These are phyloP conservation scores for Arthrinium phaeospermum DNA, from an alignment of 2,329 filamentous ascomycete genomes.

Conservation along the genomic window DNA sequence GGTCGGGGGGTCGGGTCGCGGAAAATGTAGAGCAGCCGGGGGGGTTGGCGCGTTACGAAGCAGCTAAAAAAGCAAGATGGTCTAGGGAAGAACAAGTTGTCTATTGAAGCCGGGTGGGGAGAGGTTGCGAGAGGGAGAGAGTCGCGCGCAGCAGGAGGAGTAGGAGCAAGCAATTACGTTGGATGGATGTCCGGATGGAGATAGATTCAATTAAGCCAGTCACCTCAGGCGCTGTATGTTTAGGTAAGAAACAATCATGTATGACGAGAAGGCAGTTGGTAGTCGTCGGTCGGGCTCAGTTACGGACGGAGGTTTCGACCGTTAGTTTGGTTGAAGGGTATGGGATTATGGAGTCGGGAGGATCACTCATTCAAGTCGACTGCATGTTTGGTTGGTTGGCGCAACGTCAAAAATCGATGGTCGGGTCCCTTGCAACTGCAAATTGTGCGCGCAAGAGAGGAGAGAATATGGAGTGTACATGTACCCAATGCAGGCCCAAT, in stretches of 20 bases:
- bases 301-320: conserved; percentile 4
- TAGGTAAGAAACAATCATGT: background rate
- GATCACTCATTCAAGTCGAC: background rate
- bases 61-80: background rate
- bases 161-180: conserved; percentile 12
- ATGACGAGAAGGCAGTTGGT: background rate
- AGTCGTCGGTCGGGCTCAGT: background rate
- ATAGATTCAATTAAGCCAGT: conserved; percentile 14
- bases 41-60: conserved; percentile 6
- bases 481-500: background rate
- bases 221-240: background rate
- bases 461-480: background rate
- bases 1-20: conserved; percentile 5
- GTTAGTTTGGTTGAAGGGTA: conserved; percentile 2
- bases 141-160: background rate
- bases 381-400: background rate
- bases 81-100: conserved; percentile 13
- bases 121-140: background rate
- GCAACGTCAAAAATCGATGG: conserved; percentile 1
- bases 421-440: background rate
- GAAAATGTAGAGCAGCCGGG: conserved; percentile 14
- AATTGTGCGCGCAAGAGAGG: background rate
- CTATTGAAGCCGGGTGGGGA: background rate
- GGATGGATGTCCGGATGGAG: background rate
- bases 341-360: conserved; percentile 5